Percentiles rank a stretch among this genome's conserved stretches.
phyloP scores from a whole-genome alignment of 2,329 filamentous ascomycete species.

The Tympanopsis confertula region DNA sequence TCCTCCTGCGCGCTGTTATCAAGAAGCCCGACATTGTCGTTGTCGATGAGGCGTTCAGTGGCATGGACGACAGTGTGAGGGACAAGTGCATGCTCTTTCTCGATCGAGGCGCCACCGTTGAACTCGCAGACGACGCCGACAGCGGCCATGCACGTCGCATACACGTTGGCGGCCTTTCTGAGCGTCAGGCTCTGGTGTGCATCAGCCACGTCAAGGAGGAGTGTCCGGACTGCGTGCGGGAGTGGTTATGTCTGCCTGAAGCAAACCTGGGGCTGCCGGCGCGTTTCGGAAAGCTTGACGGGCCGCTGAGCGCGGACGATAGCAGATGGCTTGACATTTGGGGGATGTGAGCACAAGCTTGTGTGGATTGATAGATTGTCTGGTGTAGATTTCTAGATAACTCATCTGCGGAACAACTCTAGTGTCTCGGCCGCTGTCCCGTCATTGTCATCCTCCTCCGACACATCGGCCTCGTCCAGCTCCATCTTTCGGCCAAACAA shows the following conservation, averaged over 20 bases:
- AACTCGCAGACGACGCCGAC: conserved; percentile 31
- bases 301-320: conserved; percentile 44
- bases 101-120: conserved; percentile 39
- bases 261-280: conserved; percentile 49
- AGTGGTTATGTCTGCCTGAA: conserved; percentile 80
- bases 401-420: conserved; percentile 22
- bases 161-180: conserved; percentile 48
- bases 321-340: conserved; percentile 56
- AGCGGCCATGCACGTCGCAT: conserved; percentile 29
- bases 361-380: neutral
- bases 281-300: conserved; percentile 51
- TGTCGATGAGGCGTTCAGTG: conserved; percentile 78
- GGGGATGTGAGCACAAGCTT: conserved; percentile 22
- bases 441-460: conserved; percentile 34
- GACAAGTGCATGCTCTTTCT: conserved; percentile 81
- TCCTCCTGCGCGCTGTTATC: conserved; percentile 73
- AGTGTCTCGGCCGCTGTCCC: conserved; percentile 41
- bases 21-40: conserved; percentile 74
- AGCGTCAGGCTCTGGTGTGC: conserved; percentile 73
- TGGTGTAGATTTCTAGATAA: neutral
- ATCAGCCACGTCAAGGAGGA: conserved; percentile 88
- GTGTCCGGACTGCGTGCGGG: conserved; percentile 69
- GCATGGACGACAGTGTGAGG: conserved; percentile 70
- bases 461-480: conserved; percentile 43
- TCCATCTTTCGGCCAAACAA: conserved; percentile 61